These are phyloP conservation scores for Thymus quinquecostatus DNA, from an alignment of 257 asterid genomes.

Conservation along the genomic window DNA sequence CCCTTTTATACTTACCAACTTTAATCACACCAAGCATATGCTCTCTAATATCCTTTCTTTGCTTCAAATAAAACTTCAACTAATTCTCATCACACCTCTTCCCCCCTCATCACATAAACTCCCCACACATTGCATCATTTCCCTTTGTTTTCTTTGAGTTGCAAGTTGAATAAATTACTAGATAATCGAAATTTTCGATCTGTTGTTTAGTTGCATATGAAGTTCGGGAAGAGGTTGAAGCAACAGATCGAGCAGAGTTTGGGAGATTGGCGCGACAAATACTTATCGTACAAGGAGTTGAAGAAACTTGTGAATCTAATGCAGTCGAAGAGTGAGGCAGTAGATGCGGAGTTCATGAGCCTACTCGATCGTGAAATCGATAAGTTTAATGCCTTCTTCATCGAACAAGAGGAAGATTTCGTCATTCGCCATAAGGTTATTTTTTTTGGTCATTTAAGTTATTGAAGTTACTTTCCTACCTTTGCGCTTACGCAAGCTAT, in stretches of 20 bases:
- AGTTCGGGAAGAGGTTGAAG: slow-evolving; percentile 90
- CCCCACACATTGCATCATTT: not conserved
- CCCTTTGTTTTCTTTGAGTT: too few species aligned
- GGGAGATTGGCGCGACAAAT: slow-evolving; percentile 84
- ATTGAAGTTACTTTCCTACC: too few species aligned
- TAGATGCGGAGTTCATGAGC: slow-evolving; percentile 52
- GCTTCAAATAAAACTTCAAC: slow-evolving; percentile 23
- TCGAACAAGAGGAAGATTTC: slow-evolving; percentile 92
- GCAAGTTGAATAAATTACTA: too few species aligned
- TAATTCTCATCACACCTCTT: slow-evolving; percentile 12
- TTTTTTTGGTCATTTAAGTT: not conserved
- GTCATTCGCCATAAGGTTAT: slow-evolving; percentile 67
- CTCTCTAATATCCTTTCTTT: slow-evolving; percentile 67
- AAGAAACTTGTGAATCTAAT: slow-evolving; percentile 68
- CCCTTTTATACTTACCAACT: slow-evolving; percentile 24
- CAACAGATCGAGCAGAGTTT: slow-evolving; percentile 69
- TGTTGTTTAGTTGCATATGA: slow-evolving; percentile 42
- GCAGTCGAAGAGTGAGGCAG: slow-evolving; percentile 50
- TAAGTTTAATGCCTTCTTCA: slow-evolving; percentile 78
- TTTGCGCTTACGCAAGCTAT: too few species aligned
- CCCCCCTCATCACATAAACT: not conserved
- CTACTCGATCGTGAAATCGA: slow-evolving; percentile 80
- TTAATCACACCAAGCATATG: slow-evolving; percentile 86
- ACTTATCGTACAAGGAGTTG: slow-evolving; percentile 69
- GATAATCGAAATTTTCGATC: too few species aligned